Evolutionary conservation across 2,329 filamentous ascomycete species (phyloP).

Genomic region (Ceratocystis albifundus): DNA sequence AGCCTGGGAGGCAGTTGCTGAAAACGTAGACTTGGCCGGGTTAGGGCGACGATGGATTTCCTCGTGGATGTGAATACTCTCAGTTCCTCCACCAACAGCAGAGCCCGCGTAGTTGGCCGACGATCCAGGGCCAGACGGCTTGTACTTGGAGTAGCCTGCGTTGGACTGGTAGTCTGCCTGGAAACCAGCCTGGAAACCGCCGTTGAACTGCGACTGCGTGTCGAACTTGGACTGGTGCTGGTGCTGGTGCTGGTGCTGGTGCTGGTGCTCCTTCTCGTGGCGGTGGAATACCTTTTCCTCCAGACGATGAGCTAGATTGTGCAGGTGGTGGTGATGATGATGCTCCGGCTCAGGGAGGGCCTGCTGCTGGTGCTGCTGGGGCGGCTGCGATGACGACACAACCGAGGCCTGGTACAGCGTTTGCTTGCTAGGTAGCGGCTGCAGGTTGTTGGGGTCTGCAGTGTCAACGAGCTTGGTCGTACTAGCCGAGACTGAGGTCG

Average conservation of each 20-base stretch:
- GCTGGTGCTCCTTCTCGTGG: conserved; percentile 1
- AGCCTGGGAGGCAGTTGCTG: conserved; percentile 4
- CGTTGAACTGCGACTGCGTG: background rate
- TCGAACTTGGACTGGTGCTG: background rate
- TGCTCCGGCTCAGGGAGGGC: conserved; percentile 13
- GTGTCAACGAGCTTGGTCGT: conserved; percentile 28
- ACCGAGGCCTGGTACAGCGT: conserved; percentile 22
- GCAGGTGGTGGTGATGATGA: conserved; percentile 17
- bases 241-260: background rate
- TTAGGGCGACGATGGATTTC: conserved; percentile 20
- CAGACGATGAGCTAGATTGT: background rate
- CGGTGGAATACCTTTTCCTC: conserved; percentile 6
- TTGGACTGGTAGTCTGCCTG: background rate
- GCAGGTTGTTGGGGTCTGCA: conserved; percentile 71
- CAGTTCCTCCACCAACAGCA: background rate
- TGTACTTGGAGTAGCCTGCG: background rate
- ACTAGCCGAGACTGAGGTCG: conserved; percentile 30
- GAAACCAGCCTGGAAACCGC: background rate
- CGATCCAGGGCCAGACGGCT: conserved; percentile 2
- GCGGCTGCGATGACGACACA: conserved; percentile 13
- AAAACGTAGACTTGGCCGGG: conserved; percentile 17
- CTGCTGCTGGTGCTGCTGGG: conserved; percentile 14
- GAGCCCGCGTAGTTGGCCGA: conserved; percentile 11
- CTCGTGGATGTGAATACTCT: conserved; percentile 20
- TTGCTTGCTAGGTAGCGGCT: conserved; percentile 21